These are phyloP conservation scores for Zygotorulaspora sp. DNA, from an alignment of 805 yeast genomes.

Conservation along the genomic window DNA sequence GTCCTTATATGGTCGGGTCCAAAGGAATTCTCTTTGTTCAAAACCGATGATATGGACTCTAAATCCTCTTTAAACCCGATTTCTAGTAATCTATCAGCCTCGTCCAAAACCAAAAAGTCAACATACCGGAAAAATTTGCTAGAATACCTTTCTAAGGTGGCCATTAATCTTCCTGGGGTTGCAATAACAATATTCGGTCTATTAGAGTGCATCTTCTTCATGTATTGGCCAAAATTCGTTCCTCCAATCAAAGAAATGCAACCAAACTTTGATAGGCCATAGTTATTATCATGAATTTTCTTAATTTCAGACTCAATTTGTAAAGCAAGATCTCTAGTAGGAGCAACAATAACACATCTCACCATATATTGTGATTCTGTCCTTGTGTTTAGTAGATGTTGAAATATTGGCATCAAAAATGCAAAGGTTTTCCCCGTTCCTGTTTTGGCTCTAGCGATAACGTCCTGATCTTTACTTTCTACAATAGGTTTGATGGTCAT, in stretches of 20 bases:
- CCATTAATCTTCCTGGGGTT: conserved; percentile 84
- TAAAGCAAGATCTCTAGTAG: conserved; percentile 86
- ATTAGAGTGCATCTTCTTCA: conserved; percentile 30
- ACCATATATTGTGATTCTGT: conserved; percentile 38
- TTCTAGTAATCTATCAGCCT: conserved; percentile 84
- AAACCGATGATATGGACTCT: conserved; percentile 47
- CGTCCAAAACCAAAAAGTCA: conserved; percentile 73
- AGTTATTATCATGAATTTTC: conserved; percentile 38
- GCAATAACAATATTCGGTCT: conserved; percentile 66
- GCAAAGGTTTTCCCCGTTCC: conserved; percentile 96
- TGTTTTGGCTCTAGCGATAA: conserved; percentile 86
- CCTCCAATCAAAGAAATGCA: conserved; percentile 69
- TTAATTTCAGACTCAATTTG: conserved; percentile 68
- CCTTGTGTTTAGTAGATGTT: conserved; percentile 42
- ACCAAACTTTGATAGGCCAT: conserved; percentile 30
- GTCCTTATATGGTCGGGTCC: conserved; percentile 49
- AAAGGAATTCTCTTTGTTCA: conserved; percentile 37
- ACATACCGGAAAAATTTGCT: conserved; percentile 48
- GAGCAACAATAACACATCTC: conserved; percentile 68
- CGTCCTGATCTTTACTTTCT: conserved; percentile 39
- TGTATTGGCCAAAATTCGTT: conserved; percentile 40
- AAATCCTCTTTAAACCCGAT: conserved; percentile 72
- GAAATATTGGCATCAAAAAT: conserved; percentile 74
- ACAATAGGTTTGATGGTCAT: conserved; percentile 56
- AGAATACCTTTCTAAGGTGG: conserved; percentile 47